Evolutionary conservation across 768 basidiomycete genomes (phyloP), one percentile per base, ranked within the genome.

Genomic region (Boletales sp.): DNA sequence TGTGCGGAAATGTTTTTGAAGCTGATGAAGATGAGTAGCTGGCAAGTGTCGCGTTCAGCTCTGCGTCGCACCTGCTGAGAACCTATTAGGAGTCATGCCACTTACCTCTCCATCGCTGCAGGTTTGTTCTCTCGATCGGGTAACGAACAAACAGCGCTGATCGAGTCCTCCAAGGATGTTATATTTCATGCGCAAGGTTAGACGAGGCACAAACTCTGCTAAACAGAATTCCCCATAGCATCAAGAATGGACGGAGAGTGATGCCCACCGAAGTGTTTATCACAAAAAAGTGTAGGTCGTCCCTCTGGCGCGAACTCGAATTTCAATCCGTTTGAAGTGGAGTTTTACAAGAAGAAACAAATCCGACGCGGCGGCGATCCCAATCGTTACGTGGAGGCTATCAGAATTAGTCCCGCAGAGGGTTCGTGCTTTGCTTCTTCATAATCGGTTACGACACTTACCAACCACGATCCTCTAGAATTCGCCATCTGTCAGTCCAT

Each of bases 31-130:
- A 58, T 88, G 52, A 91, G 90, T 59, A 80, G 71, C 40, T 91
- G 89, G 89, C 83, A 31, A 8, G 74, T 9, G 4, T 42, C 30
- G 15, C 13, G 13, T 44, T 48, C 36, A 6, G 40, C 55, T 27
- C 13, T 10, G 15, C 8, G 35, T 41, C 14, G 17, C 29, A 38
- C 19, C 12, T 43, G 40, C 2, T 49, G 35, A 40, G 2, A 34
- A 30, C 35, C 15, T 45, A 15, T 8, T 54, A 86, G 86, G 86
- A 84, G 83, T 60, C 88, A 87, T 45, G 86, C 78, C 3, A 90
- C 88, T 10, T 90, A 90, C 64, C 82, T 82, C 55, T 88, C 84
- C 63, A 77, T 89, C 31, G 83, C 86, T 18, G 86, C 84, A n/a
- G 85, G 81, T 69, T 24, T 46, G 68, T 48, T 47, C n/a, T 47